These are phyloP conservation scores for Acmispon strigosus DNA, from an alignment of 306 rosid species.

Conservation along the genomic window DNA sequence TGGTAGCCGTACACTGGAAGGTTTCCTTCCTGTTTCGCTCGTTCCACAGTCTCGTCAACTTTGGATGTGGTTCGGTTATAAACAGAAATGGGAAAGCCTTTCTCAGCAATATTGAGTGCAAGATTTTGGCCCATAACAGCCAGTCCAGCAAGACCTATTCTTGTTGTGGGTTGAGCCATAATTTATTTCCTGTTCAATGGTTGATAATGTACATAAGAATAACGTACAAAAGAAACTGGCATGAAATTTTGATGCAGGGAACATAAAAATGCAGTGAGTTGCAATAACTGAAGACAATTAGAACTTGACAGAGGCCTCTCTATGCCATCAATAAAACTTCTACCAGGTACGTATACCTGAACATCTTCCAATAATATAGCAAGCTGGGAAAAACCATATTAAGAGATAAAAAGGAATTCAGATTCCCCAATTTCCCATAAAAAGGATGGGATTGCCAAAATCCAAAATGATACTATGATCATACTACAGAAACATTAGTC, in stretches of 20 bases:
- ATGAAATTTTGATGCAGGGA: background rate
- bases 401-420: background rate
- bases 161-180: conserved; percentile 60
- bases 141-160: conserved; percentile 86
- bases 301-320: background rate
- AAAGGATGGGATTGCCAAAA: background rate
- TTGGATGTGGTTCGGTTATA: conserved; percentile 85
- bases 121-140: conserved; percentile 97
- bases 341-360: background rate
- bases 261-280: background rate
- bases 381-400: background rate
- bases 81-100: conserved; percentile 91
- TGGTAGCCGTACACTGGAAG: conserved; percentile 90
- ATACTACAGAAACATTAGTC: background rate
- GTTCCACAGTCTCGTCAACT: conserved; percentile 84
- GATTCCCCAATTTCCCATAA: background rate
- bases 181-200: conserved; percentile 39
- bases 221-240: background rate
- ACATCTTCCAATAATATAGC: conserved; percentile 8
- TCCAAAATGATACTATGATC: background rate
- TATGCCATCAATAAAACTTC: background rate
- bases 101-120: conserved; percentile 91
- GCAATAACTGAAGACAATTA: background rate
- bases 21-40: conserved; percentile 72
- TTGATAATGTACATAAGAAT: conserved; percentile 7